A percentile compares a stretch with the other conserved stretches of the same genome.
phyloP scores from a whole-genome alignment of 2,329 filamentous ascomycete genomes.

The Epichloe amarillans region DNA sequence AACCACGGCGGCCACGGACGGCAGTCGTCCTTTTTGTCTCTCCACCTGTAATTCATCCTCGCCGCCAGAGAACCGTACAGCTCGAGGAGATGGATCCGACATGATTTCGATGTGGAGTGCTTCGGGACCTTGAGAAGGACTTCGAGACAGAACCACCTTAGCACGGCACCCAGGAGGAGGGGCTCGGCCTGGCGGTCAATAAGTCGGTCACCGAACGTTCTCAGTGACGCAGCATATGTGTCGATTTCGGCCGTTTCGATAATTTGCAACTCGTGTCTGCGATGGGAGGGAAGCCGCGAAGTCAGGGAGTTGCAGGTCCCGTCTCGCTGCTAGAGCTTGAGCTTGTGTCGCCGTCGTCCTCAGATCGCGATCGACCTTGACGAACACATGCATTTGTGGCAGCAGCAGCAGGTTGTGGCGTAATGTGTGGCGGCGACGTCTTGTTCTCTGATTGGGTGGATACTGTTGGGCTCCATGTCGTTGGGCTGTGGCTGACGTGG shows the following conservation, averaged over 20 bases:
- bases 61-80: slow-evolving; percentile 41
- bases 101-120: slow-evolving; percentile 11
- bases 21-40: slow-evolving; percentile 26
- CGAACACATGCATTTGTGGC: not conserved
- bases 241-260: not conserved
- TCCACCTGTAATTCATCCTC: slow-evolving; percentile 31
- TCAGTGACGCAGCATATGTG: not conserved
- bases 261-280: not conserved
- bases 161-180: slow-evolving; percentile 3
- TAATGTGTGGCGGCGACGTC: not conserved
- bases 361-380: not conserved
- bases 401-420: not conserved
- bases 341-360: not conserved
- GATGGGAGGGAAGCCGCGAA: too few relatives aligned
- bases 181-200: slow-evolving; percentile 5
- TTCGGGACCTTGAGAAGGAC: not conserved
- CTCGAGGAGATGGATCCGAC: slow-evolving; percentile 39
- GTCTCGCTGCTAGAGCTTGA: not conserved
- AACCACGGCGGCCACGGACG: slow-evolving; percentile 10
- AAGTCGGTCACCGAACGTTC: not conserved
- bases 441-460: not conserved
- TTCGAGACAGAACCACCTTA: not conserved
- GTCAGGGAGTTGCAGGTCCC: too few relatives aligned
- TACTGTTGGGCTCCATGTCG: not conserved
- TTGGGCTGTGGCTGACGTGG: not conserved